A percentile compares a stretch with the other conserved stretches of the same genome.
Evolutionary conservation across 441 rosid species (phyloP).

Genomic region (Gossypium schwendimanii): DNA sequence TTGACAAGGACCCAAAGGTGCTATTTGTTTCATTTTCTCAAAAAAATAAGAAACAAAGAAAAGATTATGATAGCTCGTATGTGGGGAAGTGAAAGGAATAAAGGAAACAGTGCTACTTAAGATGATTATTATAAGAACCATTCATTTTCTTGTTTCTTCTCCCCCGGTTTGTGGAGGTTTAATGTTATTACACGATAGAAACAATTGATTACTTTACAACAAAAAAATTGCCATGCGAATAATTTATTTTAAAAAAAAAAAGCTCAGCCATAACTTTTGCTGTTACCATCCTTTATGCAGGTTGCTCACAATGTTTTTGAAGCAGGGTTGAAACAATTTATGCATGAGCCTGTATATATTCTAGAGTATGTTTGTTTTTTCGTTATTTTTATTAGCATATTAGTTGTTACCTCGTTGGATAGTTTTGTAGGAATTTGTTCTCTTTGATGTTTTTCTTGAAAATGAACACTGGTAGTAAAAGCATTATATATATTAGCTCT

Average conservation of each 20-base stretch:
- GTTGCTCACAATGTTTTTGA: constrained; percentile 87
- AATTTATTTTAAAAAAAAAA: background rate
- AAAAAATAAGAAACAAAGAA: background rate
- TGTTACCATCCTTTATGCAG: constrained; percentile 39
- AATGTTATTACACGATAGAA: background rate
- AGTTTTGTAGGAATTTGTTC: constrained; percentile 7
- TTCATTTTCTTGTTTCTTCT: background rate
- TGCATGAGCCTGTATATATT: constrained; percentile 91
- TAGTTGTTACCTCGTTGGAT: background rate
- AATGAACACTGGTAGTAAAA: background rate
- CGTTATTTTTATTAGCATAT: background rate
- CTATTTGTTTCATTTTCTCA: constrained; percentile 9
- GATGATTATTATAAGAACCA: background rate
- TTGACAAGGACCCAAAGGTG: constrained; percentile 93
- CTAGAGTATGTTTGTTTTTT: constrained; percentile 59
- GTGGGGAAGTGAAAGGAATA: background rate
- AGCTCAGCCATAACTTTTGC: background rate
- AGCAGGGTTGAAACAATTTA: constrained; percentile 83
- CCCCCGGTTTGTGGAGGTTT: background rate
- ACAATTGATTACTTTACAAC: background rate
- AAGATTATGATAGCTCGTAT: background rate
- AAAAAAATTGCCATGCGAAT: background rate
- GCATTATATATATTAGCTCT: constrained; percentile 4
- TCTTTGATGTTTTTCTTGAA: background rate
- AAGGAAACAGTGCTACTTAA: background rate